phyloP scores from a whole-genome alignment of 1,284 basidiomycete species.

The Mrakiaceae sp. region DNA sequence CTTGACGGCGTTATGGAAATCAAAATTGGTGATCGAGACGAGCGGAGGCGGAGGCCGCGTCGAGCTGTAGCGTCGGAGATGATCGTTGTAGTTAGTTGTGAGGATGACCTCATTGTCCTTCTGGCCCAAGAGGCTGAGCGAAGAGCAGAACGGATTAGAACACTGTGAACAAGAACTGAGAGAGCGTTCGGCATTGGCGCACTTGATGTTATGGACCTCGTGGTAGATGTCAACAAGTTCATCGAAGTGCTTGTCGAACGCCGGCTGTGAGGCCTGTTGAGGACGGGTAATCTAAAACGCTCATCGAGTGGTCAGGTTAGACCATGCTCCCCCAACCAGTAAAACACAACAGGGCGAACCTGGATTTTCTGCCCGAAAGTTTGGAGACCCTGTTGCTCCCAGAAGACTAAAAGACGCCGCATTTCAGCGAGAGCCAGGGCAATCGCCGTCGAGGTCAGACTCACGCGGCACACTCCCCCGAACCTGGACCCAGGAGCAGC shows the following conservation, averaged over 20 bases:
- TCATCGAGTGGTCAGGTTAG: slow-evolving; percentile 20
- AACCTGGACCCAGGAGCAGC: slow-evolving; percentile 82
- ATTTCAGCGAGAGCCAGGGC: not conserved
- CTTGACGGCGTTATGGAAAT: slow-evolving; percentile 71
- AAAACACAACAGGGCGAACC: slow-evolving; percentile 28
- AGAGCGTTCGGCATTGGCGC: not conserved
- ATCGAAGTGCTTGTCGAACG: slow-evolving; percentile 86
- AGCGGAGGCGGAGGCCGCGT: slow-evolving; percentile 29
- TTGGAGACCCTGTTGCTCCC: slow-evolving; percentile 83
- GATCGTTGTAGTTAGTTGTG: slow-evolving; percentile 67
- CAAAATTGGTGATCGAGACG: slow-evolving; percentile 66
- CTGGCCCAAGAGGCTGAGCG: slow-evolving; percentile 53
- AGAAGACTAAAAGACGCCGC: slow-evolving; percentile 57
- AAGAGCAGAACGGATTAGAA: not conserved
- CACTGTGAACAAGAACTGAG: not conserved
- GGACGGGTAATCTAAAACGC: slow-evolving; percentile 48
- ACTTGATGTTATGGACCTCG: slow-evolving; percentile 67
- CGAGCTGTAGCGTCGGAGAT: slow-evolving; percentile 47
- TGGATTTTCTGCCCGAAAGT: slow-evolving; percentile 78
- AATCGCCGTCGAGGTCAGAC: slow-evolving; percentile 28
- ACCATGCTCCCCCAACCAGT: no score
- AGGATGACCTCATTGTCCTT: slow-evolving; percentile 86
- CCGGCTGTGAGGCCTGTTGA: slow-evolving; percentile 78
- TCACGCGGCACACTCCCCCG: slow-evolving; percentile 84
- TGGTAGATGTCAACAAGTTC: slow-evolving; percentile 75